Percentiles rank a stretch among this genome's conserved stretches.
Conservation (phyloP, 306 rosid species). For the Lathyrus aphaca region DNA sequence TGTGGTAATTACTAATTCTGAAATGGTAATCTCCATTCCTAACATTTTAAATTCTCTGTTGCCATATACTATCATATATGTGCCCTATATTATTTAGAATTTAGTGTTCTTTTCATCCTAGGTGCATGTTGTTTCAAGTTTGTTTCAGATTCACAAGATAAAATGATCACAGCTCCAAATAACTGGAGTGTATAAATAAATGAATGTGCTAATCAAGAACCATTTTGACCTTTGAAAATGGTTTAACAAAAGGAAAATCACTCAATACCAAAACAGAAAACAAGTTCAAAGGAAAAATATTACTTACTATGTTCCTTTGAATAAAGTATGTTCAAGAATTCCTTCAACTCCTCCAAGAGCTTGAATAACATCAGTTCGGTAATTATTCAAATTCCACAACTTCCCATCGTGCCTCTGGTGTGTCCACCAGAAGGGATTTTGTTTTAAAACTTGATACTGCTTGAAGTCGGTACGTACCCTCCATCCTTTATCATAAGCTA, state of each 20-base stretch:
- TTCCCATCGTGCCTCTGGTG: constrained; percentile 99
- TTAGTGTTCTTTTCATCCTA: not conserved
- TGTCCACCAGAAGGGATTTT: constrained; percentile 99
- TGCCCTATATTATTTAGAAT: not conserved
- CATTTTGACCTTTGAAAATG: not conserved
- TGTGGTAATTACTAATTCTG: not conserved
- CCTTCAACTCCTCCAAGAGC: constrained; percentile 99
- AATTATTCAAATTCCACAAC: constrained; percentile 95
- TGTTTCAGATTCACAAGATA: not conserved
- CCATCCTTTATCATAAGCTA: constrained; percentile 99
- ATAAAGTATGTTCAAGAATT: constrained; percentile 94
- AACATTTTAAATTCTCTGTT: not conserved
- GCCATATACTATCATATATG: not conserved
- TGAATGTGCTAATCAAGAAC: not conserved
- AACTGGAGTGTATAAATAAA: not conserved
- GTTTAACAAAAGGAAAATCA: constrained; percentile 1
- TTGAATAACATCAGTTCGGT: constrained; percentile 98
- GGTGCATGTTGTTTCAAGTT: not conserved
- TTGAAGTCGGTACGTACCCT: constrained; percentile 98
- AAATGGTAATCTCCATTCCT: not conserved
- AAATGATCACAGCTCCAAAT: not conserved
- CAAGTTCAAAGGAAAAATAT: not conserved
- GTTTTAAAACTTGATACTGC: constrained; percentile 96
- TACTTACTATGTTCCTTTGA: constrained; percentile 98
- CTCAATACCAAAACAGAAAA: too few species aligned